Evolutionary conservation across 1,284 basidiomycete species (phyloP), one percentile per base, ranked within the genome.

Genomic region (Puccinia polysora): DNA sequence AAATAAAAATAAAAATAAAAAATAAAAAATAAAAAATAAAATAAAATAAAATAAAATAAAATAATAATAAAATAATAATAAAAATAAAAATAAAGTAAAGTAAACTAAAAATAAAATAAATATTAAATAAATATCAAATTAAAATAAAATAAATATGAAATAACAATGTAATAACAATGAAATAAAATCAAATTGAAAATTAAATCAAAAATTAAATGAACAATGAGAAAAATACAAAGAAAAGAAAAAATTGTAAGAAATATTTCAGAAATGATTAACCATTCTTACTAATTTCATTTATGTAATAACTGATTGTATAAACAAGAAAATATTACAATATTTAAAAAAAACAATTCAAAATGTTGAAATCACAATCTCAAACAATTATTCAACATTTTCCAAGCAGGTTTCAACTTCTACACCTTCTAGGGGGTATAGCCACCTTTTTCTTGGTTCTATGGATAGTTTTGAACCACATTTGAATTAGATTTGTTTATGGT

Each of bases 21-120:
- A n/a, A 52, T 10, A 12, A 18, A 52, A 52, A 52, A 12, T 12
- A n/a, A 52, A 52, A 52, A 12, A 18, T 10, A 52, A 52, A 12
- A n/a, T 12, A 52, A 25, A 52, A 12, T 10, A 52, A 52, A n/a
- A 7, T 7, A 52, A 52, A 52, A 18, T n/a, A 52, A 18, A 52
- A n/a, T 52, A 52, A 52, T 10, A 52, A 18, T n/a, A 52, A 52
- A 52, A n/a, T 52, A 52, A 52, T 10, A 52, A 18, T n/a, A 52
- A 52, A 52, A n/a, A 10, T 10, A 52, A 52, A 52, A 52, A 12
- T 10, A 52, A 52, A 52, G 7, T 12, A 52, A 52, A 52, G 20
- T 25, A 52, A 52, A 52, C 8, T 52, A n/a, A 52, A 52, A 52
- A 52, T 25, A 76, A 36, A 20, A 20, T 28, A 20, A 60, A 36